Conservation (phyloP, 1,284 basidiomycete genomes). For the Ceratobasidium sp. region DNA sequence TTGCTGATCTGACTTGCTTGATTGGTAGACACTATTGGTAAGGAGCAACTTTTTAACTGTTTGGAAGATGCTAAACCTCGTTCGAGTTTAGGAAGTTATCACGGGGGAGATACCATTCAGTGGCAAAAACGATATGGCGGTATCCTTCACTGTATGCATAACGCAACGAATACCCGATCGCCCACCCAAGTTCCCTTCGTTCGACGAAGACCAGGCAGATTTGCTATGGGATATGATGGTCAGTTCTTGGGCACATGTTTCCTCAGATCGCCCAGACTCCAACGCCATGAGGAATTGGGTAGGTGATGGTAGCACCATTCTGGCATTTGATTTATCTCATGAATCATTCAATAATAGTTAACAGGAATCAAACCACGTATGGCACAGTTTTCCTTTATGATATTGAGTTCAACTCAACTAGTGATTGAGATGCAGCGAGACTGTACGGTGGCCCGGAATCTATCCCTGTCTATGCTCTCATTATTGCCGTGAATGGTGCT, state of each 20-base stretch:
- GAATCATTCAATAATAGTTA: too few species aligned
- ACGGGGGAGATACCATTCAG: neutral
- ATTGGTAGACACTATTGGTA: slow-evolving; percentile 23
- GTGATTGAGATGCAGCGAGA: too few species aligned
- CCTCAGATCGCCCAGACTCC: neutral
- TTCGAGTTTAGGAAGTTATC: neutral
- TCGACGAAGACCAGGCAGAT: neutral
- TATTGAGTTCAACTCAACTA: too few species aligned
- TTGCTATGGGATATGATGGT: neutral
- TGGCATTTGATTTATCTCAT: slow-evolving; percentile 75
- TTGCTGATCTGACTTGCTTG: too few species aligned
- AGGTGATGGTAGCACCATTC: slow-evolving; percentile 63
- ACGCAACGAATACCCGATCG: neutral
- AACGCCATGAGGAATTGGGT: neutral
- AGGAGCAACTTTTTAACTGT: neutral
- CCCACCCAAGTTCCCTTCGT: neutral
- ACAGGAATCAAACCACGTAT: too few species aligned
- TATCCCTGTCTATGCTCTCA: slow-evolving; percentile 32
- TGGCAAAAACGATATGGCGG: neutral
- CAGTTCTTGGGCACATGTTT: neutral
- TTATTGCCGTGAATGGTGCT: slow-evolving; percentile 31
- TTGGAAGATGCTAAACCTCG: neutral
- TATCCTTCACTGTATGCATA: neutral
- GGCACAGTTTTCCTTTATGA: too few species aligned
- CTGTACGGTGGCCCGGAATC: neutral